phyloP scores from a whole-genome alignment of 176 grass and related monocot genomes.

The Metroxylon sagu region DNA sequence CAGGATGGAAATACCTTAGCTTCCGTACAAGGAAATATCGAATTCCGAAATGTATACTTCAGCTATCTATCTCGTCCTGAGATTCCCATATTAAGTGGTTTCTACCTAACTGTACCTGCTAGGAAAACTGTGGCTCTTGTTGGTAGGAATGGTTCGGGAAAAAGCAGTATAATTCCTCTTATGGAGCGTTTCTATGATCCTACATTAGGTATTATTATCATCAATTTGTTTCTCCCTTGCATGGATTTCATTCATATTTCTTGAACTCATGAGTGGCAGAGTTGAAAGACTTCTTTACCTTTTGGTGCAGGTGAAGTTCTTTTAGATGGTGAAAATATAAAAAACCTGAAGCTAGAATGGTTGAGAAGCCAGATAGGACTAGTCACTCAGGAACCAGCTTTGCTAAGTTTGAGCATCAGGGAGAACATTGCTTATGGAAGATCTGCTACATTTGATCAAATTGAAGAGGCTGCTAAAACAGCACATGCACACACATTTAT shows the following conservation, averaged over 20 bases:
- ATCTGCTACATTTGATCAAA: slow-evolving; percentile 82
- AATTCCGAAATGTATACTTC: slow-evolving; percentile 99
- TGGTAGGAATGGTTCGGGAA: slow-evolving; percentile 97
- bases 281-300: background rate
- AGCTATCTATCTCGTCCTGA: slow-evolving; percentile 96
- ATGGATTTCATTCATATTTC: background rate
- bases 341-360: slow-evolving; percentile 94
- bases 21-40: slow-evolving; percentile 93
- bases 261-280: background rate
- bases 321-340: slow-evolving; percentile 98
- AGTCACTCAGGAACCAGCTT: slow-evolving; percentile 94
- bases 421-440: slow-evolving; percentile 99
- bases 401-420: slow-evolving; percentile 87
- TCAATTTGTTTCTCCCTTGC: background rate
- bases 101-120: slow-evolving; percentile 92
- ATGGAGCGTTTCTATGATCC: slow-evolving; percentile 99
- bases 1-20: slow-evolving; percentile 68
- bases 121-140: slow-evolving; percentile 99
- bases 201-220: slow-evolving; percentile 67
- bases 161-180: slow-evolving; percentile 99
- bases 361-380: slow-evolving; percentile 99
- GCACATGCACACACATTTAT: slow-evolving; percentile 94
- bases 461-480: slow-evolving; percentile 97
- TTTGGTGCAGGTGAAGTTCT: slow-evolving; percentile 85
- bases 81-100: slow-evolving; percentile 98